Evolutionary conservation across 2,329 filamentous ascomycete species (phyloP).

Genomic region (Alternaria panax): DNA sequence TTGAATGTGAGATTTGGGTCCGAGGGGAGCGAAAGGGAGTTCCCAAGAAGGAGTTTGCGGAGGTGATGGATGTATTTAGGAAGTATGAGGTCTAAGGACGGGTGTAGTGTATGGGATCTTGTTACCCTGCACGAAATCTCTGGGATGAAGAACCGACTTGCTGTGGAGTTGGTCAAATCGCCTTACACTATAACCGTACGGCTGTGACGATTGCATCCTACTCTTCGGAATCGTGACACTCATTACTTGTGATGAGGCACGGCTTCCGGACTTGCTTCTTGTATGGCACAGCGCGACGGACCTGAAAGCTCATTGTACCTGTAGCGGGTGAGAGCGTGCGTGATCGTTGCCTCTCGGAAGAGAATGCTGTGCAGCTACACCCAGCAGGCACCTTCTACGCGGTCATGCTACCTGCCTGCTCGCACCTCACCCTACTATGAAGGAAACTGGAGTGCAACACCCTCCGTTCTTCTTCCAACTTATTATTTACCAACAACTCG

Average conservation of each 20-base stretch:
- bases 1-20: constrained; percentile 3
- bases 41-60: neutral
- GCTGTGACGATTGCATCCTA: neutral
- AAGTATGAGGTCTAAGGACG: neutral
- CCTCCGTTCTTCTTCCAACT: neutral
- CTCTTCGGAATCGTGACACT: neutral
- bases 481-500: neutral
- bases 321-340: neutral
- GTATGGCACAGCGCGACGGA: neutral
- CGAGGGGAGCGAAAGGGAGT: neutral
- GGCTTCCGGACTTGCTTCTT: neutral
- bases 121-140: neutral
- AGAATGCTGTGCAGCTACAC: neutral
- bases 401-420: neutral
- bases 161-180: neutral
- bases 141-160: neutral
- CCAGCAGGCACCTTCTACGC: neutral
- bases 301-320: neutral
- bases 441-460: neutral
- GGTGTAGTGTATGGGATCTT: neutral
- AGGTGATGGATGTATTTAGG: neutral
- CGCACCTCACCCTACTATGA: neutral
- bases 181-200: neutral
- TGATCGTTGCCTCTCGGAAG: neutral
- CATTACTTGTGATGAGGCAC: neutral